Evolutionary conservation across 164 flowering plant genomes (phyloP).

Genomic region (Macadamia integrifolia): DNA sequence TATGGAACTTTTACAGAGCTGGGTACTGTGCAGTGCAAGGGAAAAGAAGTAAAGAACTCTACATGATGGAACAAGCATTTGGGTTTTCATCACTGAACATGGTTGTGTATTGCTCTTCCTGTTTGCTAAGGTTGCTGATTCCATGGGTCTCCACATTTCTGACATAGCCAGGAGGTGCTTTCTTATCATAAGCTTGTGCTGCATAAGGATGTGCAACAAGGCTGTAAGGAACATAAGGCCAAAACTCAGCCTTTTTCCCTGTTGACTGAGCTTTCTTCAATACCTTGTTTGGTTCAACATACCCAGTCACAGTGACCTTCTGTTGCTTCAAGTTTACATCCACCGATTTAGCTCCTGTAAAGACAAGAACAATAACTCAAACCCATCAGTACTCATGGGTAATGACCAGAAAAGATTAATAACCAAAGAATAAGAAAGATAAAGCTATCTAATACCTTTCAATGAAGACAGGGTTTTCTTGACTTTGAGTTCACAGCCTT

Average conservation of each 20-base stretch:
- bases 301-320: constrained; percentile 73
- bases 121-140: constrained; percentile 18
- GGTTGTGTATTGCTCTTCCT: constrained; percentile 50
- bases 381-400: not conserved
- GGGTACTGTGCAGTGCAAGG: not conserved
- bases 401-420: not conserved
- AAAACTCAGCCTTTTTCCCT: constrained; percentile 64
- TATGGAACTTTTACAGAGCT: not conserved
- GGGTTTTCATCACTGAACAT: constrained; percentile 91
- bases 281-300: constrained; percentile 63
- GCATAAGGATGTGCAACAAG: constrained; percentile 61
- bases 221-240: constrained; percentile 87
- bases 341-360: constrained; percentile 68
- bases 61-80: constrained; percentile 81
- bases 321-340: constrained; percentile 69
- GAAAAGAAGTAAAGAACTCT: not conserved
- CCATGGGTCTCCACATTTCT: constrained; percentile 36
- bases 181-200: constrained; percentile 76
- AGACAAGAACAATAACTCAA: not conserved
- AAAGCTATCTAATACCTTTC: constrained; percentile 43
- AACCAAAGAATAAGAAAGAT: not conserved
- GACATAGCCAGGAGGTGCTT: constrained; percentile 73
- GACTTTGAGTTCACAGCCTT: constrained; percentile 70
- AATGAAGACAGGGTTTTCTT: constrained; percentile 56
- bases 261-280: constrained; percentile 58